These are phyloP conservation scores for Arthrobotrys sinensis DNA, from an alignment of 2,329 filamentous ascomycete genomes.

Conservation along the genomic window DNA sequence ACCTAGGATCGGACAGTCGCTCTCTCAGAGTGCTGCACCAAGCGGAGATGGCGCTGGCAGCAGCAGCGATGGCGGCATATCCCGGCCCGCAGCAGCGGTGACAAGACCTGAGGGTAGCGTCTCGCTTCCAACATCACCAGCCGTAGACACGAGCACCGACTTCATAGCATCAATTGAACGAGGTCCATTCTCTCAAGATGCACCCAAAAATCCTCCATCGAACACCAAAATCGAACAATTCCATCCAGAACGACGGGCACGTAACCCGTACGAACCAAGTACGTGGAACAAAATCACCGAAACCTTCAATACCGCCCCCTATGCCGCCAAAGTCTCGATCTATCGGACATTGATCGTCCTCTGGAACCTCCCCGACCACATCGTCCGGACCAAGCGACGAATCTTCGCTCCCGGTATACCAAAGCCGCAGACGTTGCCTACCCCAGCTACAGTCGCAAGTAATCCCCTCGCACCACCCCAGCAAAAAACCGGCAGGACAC, in stretches of 20 bases:
- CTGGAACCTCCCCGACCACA: constrained; percentile 44
- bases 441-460: background rate
- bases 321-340: constrained; percentile 4
- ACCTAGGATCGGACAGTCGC: background rate
- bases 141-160: background rate
- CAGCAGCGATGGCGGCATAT: constrained; percentile 1
- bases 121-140: background rate
- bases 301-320: constrained; percentile 2
- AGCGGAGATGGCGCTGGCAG: constrained; percentile 10
- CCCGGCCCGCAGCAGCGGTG: constrained; percentile 32
- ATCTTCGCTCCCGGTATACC: background rate
- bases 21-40: background rate
- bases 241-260: background rate
- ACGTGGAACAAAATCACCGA: constrained; percentile 11
- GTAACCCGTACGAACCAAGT: constrained; percentile 32
- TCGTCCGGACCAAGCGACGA: constrained; percentile 25
- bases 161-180: constrained; percentile 9
- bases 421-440: constrained; percentile 4
- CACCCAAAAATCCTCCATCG: background rate
- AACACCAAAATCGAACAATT: background rate
- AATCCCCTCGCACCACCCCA: background rate
- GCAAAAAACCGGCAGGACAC: background rate
- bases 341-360: constrained; percentile 9
- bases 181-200: constrained; percentile 8
- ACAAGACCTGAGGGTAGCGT: constrained; percentile 10